A percentile compares a stretch with the other conserved stretches of the same genome.
phyloP scores from a whole-genome alignment of 164 flowering plant genomes.

The Buxus sempervirens region DNA sequence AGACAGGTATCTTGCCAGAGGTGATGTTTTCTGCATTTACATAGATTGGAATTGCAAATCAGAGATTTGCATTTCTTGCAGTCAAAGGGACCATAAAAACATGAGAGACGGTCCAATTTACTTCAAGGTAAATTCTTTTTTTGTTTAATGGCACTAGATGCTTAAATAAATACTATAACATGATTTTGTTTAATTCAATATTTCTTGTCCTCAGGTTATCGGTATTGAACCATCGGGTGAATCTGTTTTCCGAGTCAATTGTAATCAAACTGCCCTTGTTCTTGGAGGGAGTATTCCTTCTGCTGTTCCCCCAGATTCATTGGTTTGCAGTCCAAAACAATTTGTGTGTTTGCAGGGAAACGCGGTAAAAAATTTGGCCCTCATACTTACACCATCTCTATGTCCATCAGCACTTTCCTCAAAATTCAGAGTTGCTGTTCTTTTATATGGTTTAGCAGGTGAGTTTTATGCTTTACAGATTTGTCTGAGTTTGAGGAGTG shows the following conservation, averaged over 20 bases:
- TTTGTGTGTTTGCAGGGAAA: conserved; percentile 55
- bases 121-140: conserved; percentile 59
- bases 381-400: conserved; percentile 65
- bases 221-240: conserved; percentile 81
- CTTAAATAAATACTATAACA: background rate
- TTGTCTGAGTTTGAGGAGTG: background rate
- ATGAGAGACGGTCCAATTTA: conserved; percentile 35
- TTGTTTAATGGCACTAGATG: background rate
- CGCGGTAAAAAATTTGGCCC: conserved; percentile 55
- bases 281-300: conserved; percentile 83
- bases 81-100: conserved; percentile 26
- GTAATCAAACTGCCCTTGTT: conserved; percentile 73
- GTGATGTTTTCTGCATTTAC: conserved; percentile 61
- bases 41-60: conserved; percentile 87
- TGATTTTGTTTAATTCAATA: background rate
- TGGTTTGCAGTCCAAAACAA: conserved; percentile 34
- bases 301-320: conserved; percentile 63
- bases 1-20: conserved; percentile 71
- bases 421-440: conserved; percentile 70
- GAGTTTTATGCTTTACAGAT: conserved; percentile 11
- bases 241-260: conserved; percentile 63
- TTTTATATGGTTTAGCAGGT: conserved; percentile 80
- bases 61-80: conserved; percentile 63
- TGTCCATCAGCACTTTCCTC: conserved; percentile 84
- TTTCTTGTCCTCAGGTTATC: conserved; percentile 48